Evolutionary conservation across 2,329 filamentous ascomycete species (phyloP).

Genomic region (Eurotiales sp.): DNA sequence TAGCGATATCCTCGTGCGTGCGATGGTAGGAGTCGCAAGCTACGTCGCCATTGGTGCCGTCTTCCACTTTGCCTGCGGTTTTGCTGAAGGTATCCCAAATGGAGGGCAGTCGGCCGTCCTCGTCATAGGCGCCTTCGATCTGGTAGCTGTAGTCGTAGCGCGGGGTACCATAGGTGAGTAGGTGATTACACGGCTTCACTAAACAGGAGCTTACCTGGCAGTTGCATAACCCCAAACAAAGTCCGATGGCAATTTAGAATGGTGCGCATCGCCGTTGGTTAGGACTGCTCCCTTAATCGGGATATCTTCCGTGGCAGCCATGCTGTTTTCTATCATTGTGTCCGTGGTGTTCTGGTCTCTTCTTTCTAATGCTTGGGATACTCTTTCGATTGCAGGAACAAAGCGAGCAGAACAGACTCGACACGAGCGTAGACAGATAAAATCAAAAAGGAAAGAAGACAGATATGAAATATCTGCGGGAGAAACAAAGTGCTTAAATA

Average conservation of each 20-base stretch:
- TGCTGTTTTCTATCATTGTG: background rate
- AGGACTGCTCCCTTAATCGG: background rate
- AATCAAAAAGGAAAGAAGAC: background rate
- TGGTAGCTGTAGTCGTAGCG: slow-evolving; percentile 64
- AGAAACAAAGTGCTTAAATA: background rate
- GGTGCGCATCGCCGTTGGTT: slow-evolving; percentile 13
- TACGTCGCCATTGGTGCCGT: slow-evolving; percentile 67
- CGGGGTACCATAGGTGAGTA: background rate
- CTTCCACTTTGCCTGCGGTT: slow-evolving; percentile 76
- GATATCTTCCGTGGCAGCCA: background rate
- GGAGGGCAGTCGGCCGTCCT: slow-evolving; percentile 74
- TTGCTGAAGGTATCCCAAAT: slow-evolving; percentile 91
- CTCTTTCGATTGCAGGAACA: background rate
- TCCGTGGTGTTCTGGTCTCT: too few relatives aligned
- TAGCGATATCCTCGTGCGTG: slow-evolving; percentile 69
- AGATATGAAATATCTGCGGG: background rate
- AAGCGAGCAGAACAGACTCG: too few relatives aligned
- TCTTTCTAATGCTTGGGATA: background rate
- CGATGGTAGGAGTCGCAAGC: slow-evolving; percentile 87
- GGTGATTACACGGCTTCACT: background rate
- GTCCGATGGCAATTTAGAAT: slow-evolving; percentile 56
- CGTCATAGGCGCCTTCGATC: slow-evolving; percentile 71
- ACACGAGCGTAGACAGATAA: too few relatives aligned
- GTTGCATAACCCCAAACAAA: slow-evolving; percentile 80
- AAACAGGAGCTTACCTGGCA: slow-evolving; percentile 52